These are phyloP conservation scores for Sporothrix dimorphospora DNA, from an alignment of 2,329 filamentous ascomycete species.

Conservation along the genomic window DNA sequence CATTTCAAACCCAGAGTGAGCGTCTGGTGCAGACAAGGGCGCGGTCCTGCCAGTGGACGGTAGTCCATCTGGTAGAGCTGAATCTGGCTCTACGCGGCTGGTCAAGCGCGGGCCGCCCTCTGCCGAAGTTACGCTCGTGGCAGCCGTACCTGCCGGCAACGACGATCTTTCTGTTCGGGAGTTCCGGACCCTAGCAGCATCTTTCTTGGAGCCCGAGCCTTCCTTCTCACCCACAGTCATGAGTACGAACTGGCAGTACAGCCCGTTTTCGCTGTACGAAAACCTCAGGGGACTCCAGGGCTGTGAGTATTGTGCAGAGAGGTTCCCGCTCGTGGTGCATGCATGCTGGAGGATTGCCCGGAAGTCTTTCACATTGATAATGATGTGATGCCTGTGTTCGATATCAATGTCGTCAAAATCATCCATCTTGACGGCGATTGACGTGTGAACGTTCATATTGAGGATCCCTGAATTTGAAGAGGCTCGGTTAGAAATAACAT, in stretches of 20 bases:
- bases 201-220: constrained; percentile 42
- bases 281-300: constrained; percentile 74
- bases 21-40: constrained; percentile 41
- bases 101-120: constrained; percentile 20
- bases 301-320: constrained; percentile 70
- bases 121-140: neutral
- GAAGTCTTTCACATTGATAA: constrained; percentile 83
- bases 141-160: neutral
- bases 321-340: constrained; percentile 66
- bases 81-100: constrained; percentile 16
- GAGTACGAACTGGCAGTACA: constrained; percentile 76
- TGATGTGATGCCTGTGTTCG: constrained; percentile 75
- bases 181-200: constrained; percentile 26
- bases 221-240: constrained; percentile 76
- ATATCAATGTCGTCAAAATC: constrained; percentile 77
- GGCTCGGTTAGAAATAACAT: neutral
- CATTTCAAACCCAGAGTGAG: constrained; percentile 42
- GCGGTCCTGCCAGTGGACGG: neutral
- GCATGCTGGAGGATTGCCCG: constrained; percentile 78
- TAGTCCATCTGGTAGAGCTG: constrained; percentile 31
- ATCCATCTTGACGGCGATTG: constrained; percentile 73
- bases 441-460: constrained; percentile 79
- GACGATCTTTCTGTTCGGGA: neutral
- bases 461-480: constrained; percentile 58
- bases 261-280: constrained; percentile 68